phyloP scores from a whole-genome alignment of 257 asterid genomes.

The Solanum bulbocastanum region DNA sequence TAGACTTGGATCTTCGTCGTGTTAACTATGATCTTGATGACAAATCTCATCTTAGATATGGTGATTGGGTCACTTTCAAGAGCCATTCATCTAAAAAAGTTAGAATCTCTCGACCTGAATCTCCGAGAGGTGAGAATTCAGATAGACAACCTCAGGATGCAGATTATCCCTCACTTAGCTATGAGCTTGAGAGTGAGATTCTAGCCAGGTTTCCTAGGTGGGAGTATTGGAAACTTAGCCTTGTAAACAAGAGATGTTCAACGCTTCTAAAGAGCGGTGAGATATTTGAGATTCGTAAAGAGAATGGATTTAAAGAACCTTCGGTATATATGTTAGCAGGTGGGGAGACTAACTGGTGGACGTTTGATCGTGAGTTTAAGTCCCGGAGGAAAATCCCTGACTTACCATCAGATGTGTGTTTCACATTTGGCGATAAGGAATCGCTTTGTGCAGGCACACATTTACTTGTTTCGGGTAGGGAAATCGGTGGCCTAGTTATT shows the following conservation, averaged over 20 bases:
- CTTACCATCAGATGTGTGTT: slow-evolving; percentile 57
- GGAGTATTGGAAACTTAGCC: slow-evolving; percentile 49
- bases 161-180: slow-evolving; percentile 67
- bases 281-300: slow-evolving; percentile 42
- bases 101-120: slow-evolving; percentile 10
- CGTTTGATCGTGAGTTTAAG: slow-evolving; percentile 46
- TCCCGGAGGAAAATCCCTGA: slow-evolving; percentile 44
- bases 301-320: slow-evolving; percentile 36
- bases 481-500: slow-evolving; percentile 51
- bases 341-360: slow-evolving; percentile 70
- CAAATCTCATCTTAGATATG: slow-evolving; percentile 4
- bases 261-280: slow-evolving; percentile 41
- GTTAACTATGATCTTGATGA: neutral
- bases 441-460: slow-evolving; percentile 65
- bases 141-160: slow-evolving; percentile 68
- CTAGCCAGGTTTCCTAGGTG: slow-evolving; percentile 65
- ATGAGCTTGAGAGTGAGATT: slow-evolving; percentile 46
- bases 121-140: neutral
- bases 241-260: slow-evolving; percentile 44
- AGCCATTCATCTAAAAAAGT: slow-evolving; percentile 12
- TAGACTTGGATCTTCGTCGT: neutral
- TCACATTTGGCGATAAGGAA: slow-evolving; percentile 56
- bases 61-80: slow-evolving; percentile 6
- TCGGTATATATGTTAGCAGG: slow-evolving; percentile 59
- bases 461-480: slow-evolving; percentile 57